phyloP scores from a whole-genome alignment of 495 filamentous ascomycete genomes.

The Cairneyella variabilis region DNA sequence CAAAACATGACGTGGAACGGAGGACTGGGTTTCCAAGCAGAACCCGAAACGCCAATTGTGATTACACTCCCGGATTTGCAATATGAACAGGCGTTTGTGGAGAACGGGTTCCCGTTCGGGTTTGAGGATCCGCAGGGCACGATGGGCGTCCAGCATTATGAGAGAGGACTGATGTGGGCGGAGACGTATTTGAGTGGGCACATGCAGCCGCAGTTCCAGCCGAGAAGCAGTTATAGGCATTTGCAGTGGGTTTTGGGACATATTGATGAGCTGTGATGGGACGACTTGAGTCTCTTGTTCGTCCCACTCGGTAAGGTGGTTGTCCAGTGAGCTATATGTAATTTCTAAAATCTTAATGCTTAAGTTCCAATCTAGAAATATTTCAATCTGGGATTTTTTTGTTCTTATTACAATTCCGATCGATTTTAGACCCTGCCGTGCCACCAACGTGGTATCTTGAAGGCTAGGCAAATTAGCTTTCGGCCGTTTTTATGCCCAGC shows the following conservation, averaged over 20 bases:
- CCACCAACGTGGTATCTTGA: too few relatives aligned
- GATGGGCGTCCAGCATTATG: slow-evolving; percentile 35
- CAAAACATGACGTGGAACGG: slow-evolving; percentile 72
- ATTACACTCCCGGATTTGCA: slow-evolving; percentile 35
- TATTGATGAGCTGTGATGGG: slow-evolving; percentile 35
- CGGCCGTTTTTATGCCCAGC: too few relatives aligned
- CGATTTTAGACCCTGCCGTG: too few relatives aligned
- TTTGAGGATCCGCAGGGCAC: slow-evolving; percentile 26
- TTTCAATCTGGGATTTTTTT: too few relatives aligned
- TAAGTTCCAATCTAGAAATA: too few relatives aligned
- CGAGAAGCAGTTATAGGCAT: slow-evolving; percentile 53
- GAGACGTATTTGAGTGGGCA: slow-evolving; percentile 49
- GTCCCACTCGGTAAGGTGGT: too few relatives aligned
- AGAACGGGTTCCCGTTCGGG: slow-evolving; percentile 25
- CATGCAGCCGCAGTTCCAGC: slow-evolving; percentile 53
- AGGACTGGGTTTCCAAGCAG: slow-evolving; percentile 52
- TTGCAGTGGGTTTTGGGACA: slow-evolving; percentile 54
- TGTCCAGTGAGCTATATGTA: too few relatives aligned
- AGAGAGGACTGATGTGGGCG: slow-evolving; percentile 33
- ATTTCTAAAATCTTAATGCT: too few relatives aligned
- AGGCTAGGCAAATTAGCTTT: too few relatives aligned
- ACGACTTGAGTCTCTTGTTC: too few relatives aligned
- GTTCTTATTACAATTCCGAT: too few relatives aligned
- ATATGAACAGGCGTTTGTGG: slow-evolving; percentile 26
- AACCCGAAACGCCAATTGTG: slow-evolving; percentile 31